These are phyloP conservation scores for Lactarius hengduanensis DNA, from an alignment of 768 basidiomycete species.

Conservation along the genomic window DNA sequence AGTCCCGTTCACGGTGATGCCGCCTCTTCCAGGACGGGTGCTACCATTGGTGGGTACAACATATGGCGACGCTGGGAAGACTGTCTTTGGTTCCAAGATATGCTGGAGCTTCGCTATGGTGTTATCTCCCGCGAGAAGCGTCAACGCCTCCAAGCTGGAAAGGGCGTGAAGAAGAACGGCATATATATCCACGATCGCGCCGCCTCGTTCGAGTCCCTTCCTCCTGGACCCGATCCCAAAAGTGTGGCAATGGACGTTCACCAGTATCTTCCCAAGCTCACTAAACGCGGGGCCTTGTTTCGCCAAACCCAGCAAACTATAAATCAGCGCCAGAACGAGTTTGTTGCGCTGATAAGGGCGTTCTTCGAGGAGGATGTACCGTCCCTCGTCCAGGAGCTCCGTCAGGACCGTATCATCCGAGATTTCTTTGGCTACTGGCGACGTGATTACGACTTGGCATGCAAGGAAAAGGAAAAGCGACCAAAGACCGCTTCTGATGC, in stretches of 20 bases:
- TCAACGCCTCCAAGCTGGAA: constrained; percentile 63
- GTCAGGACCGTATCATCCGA: constrained; percentile 53
- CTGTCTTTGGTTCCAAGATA: constrained; percentile 72
- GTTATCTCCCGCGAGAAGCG: constrained; percentile 66
- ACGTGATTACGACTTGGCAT: constrained; percentile 60
- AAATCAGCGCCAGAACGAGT: constrained; percentile 60
- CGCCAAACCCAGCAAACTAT: constrained; percentile 65
- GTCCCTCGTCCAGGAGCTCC: constrained; percentile 62
- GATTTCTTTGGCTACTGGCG: constrained; percentile 84
- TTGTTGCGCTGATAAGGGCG: constrained; percentile 55
- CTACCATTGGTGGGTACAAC: constrained; percentile 53
- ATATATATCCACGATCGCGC: constrained; percentile 71
- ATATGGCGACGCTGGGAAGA: constrained; percentile 85
- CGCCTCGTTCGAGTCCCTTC: constrained; percentile 82
- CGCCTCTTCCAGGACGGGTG: constrained; percentile 29
- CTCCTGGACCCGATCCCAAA: constrained; percentile 77
- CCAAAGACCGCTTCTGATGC: constrained; percentile 28
- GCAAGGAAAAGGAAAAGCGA: constrained; percentile 38
- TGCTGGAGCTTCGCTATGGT: constrained; percentile 63
- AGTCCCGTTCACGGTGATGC: constrained; percentile 25
- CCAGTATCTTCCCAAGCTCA: constrained; percentile 59
- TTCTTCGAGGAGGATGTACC: constrained; percentile 64
- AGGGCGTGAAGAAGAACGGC: constrained; percentile 70
- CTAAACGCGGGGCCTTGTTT: constrained; percentile 72
- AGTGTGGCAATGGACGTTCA: constrained; percentile 72